These are phyloP conservation scores for Myochromella boudieri DNA, from an alignment of 768 basidiomycete genomes.

Conservation along the genomic window DNA sequence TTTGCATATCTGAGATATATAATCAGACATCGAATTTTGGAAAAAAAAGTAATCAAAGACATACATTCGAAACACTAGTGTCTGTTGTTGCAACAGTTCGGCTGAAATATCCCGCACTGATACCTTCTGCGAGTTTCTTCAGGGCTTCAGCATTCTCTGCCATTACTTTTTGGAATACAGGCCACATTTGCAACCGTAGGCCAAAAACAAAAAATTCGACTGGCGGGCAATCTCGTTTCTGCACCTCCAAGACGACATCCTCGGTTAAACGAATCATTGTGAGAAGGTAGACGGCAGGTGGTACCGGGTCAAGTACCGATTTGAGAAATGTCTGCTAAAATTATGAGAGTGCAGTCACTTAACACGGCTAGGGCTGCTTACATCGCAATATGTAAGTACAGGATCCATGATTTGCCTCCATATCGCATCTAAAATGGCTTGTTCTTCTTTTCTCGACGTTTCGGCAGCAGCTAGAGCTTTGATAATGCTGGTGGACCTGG, in stretches of 20 bases:
- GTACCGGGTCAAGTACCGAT: constrained; percentile 68
- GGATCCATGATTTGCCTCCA: constrained; percentile 97
- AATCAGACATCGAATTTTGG: constrained; percentile 10
- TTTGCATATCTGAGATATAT: constrained; percentile 54
- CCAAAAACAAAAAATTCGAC: constrained; percentile 81
- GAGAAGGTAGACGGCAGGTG: constrained; percentile 74
- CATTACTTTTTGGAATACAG: constrained; percentile 88
- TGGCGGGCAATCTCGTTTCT: constrained; percentile 75
- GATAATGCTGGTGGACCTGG: constrained; percentile 30
- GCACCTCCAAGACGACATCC: constrained; percentile 70
- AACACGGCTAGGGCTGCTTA: constrained; percentile 26
- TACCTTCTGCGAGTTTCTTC: constrained; percentile 79
- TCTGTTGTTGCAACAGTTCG: constrained; percentile 68
- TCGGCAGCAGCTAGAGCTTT: constrained; percentile 33
- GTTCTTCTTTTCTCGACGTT: constrained; percentile 56
- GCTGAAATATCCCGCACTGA: constrained; percentile 60
- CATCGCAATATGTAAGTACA: constrained; percentile 82
- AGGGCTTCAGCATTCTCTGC: constrained; percentile 79
- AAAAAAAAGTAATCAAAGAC: constrained; percentile 20
- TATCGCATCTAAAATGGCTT: constrained; percentile 55
- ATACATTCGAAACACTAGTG: constrained; percentile 57
- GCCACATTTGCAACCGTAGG: constrained; percentile 88
- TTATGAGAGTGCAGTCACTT: not conserved
- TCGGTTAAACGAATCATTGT: constrained; percentile 93
- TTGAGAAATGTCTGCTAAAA: constrained; percentile 61